Percentiles rank a stretch among this genome's conserved stretches.
phyloP scores from a whole-genome alignment of 2,329 filamentous ascomycete genomes.

The Delphinella strobiligena region DNA sequence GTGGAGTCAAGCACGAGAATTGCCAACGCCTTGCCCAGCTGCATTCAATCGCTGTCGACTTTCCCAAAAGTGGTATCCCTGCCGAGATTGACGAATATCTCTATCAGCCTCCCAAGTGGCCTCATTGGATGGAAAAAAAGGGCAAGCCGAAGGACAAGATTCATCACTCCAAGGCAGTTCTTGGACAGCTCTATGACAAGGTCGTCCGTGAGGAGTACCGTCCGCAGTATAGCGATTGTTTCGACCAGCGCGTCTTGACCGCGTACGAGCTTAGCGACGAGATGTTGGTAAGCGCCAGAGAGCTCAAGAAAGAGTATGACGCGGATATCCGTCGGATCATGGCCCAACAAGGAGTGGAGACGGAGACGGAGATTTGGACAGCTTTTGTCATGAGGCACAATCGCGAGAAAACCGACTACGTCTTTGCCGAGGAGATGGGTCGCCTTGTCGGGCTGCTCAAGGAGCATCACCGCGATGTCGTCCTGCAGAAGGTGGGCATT shows the following conservation, averaged over 20 bases:
- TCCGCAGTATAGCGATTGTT: constrained; percentile 58
- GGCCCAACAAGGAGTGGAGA: constrained; percentile 69
- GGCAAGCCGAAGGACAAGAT: constrained; percentile 30
- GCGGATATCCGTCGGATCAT: constrained; percentile 64
- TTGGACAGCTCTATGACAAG: constrained; percentile 74
- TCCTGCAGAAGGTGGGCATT: constrained; percentile 52
- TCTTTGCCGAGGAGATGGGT: constrained; percentile 73
- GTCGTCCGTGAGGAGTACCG: constrained; percentile 57
- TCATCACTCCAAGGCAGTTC: constrained; percentile 58
- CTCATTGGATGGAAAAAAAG: constrained; percentile 78
- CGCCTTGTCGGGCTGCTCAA: constrained; percentile 54
- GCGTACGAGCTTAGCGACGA: constrained; percentile 42
- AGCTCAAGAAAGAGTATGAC: constrained; percentile 70
- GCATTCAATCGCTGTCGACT: constrained; percentile 89
- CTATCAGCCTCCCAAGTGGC: constrained; percentile 40
- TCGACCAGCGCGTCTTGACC: constrained; percentile 63
- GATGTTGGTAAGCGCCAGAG: constrained; percentile 45
- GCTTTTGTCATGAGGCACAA: constrained; percentile 71
- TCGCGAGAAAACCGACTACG: constrained; percentile 64
- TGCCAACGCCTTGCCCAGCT: constrained; percentile 66
- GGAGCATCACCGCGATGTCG: constrained; percentile 54
- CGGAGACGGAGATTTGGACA: constrained; percentile 87
- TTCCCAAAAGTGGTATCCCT: constrained; percentile 75
- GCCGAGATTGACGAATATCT: constrained; percentile 29
- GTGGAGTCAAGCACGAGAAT: constrained; percentile 53